Base-by-base conservation (phyloP, 257 asterid species). In the Prunella vulgaris region DNA sequence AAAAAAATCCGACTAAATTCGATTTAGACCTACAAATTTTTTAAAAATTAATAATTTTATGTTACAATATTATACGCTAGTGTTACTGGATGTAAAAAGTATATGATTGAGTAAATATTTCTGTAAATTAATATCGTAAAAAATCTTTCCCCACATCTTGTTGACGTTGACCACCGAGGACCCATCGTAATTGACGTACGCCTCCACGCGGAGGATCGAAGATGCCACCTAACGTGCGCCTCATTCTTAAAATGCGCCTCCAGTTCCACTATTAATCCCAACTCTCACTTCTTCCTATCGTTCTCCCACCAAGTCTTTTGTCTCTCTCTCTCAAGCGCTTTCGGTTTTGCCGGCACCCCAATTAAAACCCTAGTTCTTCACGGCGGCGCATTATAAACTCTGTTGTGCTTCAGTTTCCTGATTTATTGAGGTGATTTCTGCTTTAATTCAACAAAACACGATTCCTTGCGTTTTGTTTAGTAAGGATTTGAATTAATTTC, bases 191-290 rank as follows among this genome's bases (percentile, higher is more conserved):
- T 69, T 57, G 78, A 56, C 63, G 65, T 76, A 80, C 24, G 52
- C 74, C 12, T 18, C 69, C 73, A 52, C 68, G 81, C 68, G 78
- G 88, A 69, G 70, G 79, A 75, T 77, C 70, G 66, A 49, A 0
- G 5, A 20, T 32, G 71, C 20, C 60, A 56, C 21, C 59, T 53
- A 68, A 66, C 77, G 68, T 77, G 79, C 83, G 60, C 84, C 28
- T 7, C 10, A 35, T n/a, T 40, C 79, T 77, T 82, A 81, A 79
- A 63, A 6, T 76, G 85, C 83, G 77, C 87, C 20, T 8, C 5
- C 37, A 13, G 49, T 60, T 48, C 79, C 69, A 75, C 62, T 56
- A 72, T 65, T 67, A 49, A 66, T 74, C 30, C 28, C 72, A 54
- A 18, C 70, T 69, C 38, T 63, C 40, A 37, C 64, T 46, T 35